Evolutionary conservation across 2,329 filamentous ascomycete genomes (phyloP), one percentile per base, ranked within the genome.

Genomic region (Epichloe hybrida): DNA sequence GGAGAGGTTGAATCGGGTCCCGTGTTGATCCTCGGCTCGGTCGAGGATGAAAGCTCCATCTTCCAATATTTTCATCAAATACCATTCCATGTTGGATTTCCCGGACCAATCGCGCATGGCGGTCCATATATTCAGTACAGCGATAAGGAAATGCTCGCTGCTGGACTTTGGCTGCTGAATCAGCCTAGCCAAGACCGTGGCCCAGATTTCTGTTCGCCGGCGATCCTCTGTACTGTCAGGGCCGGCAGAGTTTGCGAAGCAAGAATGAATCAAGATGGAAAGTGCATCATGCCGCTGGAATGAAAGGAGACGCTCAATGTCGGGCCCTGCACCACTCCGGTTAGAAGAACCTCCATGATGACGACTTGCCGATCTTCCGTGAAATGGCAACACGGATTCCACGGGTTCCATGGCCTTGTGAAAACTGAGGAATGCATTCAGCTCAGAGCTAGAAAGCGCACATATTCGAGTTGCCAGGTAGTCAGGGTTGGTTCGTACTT

Each of bases 21-120:
- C 79, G 55, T 85, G 77, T 59, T 88, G 84, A 62, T 89, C 85
- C 65, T 90, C 86, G 60, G 87, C 83, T 62, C 86, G 83, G 62
- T 95, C 89, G 58, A 96, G 74, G 52, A 97, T 74, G 63, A 96
- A 96, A 39, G 89, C 85, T 57, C 93, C 93, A 59, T 94, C 86
- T 67, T 95, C 88, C 35, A 98, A 78, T 53, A 94, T 88, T 64
- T 93, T 87, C 86, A 95, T 93, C 12, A 98, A 78, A 65, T 91
- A 97, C 69, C 88, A 86, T 69, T 96, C 90, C 74, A 98, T 82
- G 56, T 89, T 93, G 57, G 84, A 80, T 60, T 85, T 89, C 51
- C 88, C 88, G 40, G 88, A 86, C 90, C 91, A 97, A 66, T 90
- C 84, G 55, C 87, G 82, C 76, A 90, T 86, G 51, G 81, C 76